A percentile compares a stretch with the other conserved stretches of the same genome.
phyloP scores from a whole-genome alignment of 176 grass and related monocot species.

The Lolium rigidum region DNA sequence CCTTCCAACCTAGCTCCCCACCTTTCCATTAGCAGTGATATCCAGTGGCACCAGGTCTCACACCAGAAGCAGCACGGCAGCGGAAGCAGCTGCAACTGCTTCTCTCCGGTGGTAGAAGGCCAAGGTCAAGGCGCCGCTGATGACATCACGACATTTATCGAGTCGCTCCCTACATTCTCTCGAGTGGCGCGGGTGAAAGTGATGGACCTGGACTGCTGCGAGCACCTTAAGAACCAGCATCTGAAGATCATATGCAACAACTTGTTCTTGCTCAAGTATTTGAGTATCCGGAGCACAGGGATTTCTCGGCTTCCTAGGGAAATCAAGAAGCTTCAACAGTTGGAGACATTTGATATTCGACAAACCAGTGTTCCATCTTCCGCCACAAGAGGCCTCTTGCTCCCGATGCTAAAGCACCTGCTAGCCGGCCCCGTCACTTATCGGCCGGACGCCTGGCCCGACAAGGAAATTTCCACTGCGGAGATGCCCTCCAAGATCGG shows the following conservation, averaged over 20 bases:
- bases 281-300: slow-evolving; percentile 30
- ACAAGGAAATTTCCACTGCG: neutral
- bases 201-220: slow-evolving; percentile 42
- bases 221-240: neutral
- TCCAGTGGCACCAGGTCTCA: neutral
- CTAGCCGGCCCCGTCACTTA: slow-evolving; percentile 14
- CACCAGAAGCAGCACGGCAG: neutral
- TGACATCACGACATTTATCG: neutral
- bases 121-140: neutral
- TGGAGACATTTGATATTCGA: slow-evolving; percentile 37
- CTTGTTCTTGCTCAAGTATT: slow-evolving; percentile 33
- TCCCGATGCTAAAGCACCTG: slow-evolving; percentile 33
- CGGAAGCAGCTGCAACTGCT: neutral
- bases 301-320: neutral
- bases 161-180: neutral
- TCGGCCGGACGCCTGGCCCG: neutral
- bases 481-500: neutral
- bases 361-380: neutral
- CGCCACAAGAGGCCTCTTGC: neutral
- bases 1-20: neutral
- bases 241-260: slow-evolving; percentile 38
- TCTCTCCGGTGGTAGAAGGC: neutral
- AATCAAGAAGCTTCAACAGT: slow-evolving; percentile 7
- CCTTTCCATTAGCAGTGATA: slow-evolving; percentile 17
- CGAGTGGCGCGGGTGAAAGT: neutral